Evolutionary conservation across 1,284 basidiomycete genomes (phyloP).

Genomic region (Phylloboletellus chloephorus): DNA sequence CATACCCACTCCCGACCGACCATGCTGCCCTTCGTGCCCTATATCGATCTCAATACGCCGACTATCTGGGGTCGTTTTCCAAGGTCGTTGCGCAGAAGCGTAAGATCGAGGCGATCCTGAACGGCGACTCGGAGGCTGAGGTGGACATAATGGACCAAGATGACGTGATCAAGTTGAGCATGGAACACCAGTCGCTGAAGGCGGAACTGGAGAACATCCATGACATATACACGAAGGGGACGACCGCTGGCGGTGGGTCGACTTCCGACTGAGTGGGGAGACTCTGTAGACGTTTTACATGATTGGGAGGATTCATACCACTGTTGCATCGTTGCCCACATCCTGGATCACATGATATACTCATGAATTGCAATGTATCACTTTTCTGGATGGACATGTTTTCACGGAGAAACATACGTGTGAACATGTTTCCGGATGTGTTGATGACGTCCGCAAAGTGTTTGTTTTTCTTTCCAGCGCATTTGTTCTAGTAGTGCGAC

Average conservation of each 20-base stretch:
- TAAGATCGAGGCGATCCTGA: slow-evolving; percentile 38
- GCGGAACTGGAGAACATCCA: slow-evolving; percentile 46
- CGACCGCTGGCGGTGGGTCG: slow-evolving; percentile 2
- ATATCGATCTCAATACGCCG: slow-evolving; percentile 46
- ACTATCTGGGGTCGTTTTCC: slow-evolving; percentile 45
- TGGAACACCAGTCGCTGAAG: slow-evolving; percentile 38
- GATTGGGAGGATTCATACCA: too few relatives aligned
- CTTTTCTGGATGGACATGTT: too few relatives aligned
- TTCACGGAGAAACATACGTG: slow-evolving; percentile 8
- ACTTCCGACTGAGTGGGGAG: slow-evolving; percentile 10
- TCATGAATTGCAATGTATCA: slow-evolving; percentile 3
- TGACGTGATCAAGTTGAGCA: slow-evolving; percentile 42
- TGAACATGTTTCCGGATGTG: slow-evolving; percentile 11
- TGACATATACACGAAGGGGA: slow-evolving; percentile 30
- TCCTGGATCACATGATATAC: not conserved
- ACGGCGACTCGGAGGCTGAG: slow-evolving; percentile 32
- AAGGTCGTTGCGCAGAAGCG: slow-evolving; percentile 44
- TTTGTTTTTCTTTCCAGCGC: not conserved
- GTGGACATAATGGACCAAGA: slow-evolving; percentile 49
- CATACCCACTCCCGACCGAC: slow-evolving; percentile 42
- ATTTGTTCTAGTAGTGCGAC: too few relatives aligned
- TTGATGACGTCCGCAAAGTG: not conserved
- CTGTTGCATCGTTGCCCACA: not conserved
- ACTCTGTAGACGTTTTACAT: not conserved
- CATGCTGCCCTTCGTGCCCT: slow-evolving; percentile 44